Base-by-base conservation (phyloP, 2,329 filamentous ascomycete genomes). In the Bipolaris victoriae region DNA sequence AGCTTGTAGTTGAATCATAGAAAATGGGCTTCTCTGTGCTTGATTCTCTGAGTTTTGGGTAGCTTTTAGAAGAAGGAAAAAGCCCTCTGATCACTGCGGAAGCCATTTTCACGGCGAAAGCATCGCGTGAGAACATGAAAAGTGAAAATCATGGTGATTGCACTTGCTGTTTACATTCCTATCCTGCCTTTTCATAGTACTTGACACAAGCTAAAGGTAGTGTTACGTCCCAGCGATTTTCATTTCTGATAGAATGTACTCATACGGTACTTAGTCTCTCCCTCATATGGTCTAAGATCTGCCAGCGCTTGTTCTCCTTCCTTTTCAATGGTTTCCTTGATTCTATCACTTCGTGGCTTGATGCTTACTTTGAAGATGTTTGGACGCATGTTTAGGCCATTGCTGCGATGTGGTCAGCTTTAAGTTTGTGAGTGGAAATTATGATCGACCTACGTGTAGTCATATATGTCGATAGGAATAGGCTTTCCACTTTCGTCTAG, bases 321-420 rank as follows among this genome's bases (percentile, higher is more conserved):
- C 1, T 79, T 74, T 51, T 83, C 75, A 43, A 86, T 83, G 0
- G 83, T 80, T 52, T 77, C 72, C 3, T 73, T 73, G 50, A 86
- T 83, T 56, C 79, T 78, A 15, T 80, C 76, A 11, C 70, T 81
- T 29, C 84, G 76, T 11, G 84, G 82, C 35, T 73, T 78, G 59
- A 86, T 84, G 51, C 77, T 79, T 53, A 84, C 86, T 53, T 79
- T 72, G 64, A 87, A 87, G 0, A 82, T 81, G 59, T 80, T 78
- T 3, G 84, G 84, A 2, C 84, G 78, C 83, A 84, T 85, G 60
- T 86, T 86, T 22, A 86, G 73, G 2, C 84, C 84, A 60, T 86
- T 84, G 1, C 81, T 83, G 35, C 3, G 10, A 9, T 2, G 3
- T 36, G 16, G 31, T 67, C 18, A 65, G 63, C 48, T 55, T 40